Evolutionary conservation across 352 stramenopile species (phyloP), one percentile per base, ranked within the genome.

Genomic region (Globisporangium nodosum): DNA sequence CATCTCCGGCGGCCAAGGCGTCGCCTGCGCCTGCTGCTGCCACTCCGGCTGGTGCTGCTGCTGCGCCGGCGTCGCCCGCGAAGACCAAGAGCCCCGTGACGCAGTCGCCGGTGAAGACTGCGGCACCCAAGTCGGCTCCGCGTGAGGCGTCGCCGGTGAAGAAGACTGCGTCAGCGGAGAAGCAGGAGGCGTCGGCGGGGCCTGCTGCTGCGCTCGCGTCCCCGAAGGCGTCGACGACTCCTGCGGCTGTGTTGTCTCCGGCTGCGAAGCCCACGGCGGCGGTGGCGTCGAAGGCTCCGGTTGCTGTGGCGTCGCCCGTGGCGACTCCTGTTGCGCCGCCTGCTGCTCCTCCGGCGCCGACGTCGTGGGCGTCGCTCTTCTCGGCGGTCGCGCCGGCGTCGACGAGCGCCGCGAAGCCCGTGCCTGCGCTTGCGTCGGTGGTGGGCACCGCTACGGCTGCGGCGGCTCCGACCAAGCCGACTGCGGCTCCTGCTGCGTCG

Each of bases 321-420:
- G 56, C 46, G 21, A 65, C 68, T 52, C 61, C 66, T 18, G 60
- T 39, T 16, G 49, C 54, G 9, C 18, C 58, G 11, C 61, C 56
- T 33, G 54, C 65, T 45, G 58, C 60, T 6, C 56, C 60, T 46
- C 51, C 60, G 21, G 65, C 57, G 31, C 56, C 70, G 9, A 90
- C 87, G 65, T 84, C 78, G 7, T 81, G 76, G 68, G 82, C 77
- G 1, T 74, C 78, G n/a, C 64, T 85, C 33, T 85, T 85, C 65
- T 64, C 64, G 15, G 56, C 64, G 7, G 46, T 56, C 12, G 49
- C 70, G 9, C 35, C 55, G 13, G 56, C 61, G n/a, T 46, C 63
- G n/a, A 60, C 53, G 24, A 20, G 51, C 30, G 20, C 56, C 20
- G 35, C 35, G 5, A 64, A 64, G 50, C 20, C 58, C n/a, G 37